phyloP scores from a whole-genome alignment of 345 rosid species.

The Citrus sinensis region DNA sequence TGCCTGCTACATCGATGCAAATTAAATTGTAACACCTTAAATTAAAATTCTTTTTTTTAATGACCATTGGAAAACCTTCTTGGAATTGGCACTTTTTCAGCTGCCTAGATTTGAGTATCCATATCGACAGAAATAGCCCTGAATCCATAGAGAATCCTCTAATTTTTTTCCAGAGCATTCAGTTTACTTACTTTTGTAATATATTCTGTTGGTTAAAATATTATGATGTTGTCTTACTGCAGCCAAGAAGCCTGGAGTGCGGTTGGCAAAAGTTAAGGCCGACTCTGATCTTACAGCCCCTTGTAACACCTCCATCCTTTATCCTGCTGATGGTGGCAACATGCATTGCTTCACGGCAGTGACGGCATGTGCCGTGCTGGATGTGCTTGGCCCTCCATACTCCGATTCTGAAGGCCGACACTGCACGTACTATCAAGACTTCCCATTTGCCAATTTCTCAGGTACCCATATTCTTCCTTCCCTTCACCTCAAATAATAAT shows the following conservation, averaged over 20 bases:
- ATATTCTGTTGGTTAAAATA: neutral
- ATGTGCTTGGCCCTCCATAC: constrained; percentile 93
- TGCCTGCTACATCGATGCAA: neutral
- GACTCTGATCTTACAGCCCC: constrained; percentile 68
- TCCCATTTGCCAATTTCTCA: constrained; percentile 45
- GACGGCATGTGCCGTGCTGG: constrained; percentile 88
- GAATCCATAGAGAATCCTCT: neutral
- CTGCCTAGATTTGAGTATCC: neutral
- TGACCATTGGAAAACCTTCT: neutral
- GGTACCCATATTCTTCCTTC: constrained; percentile 35
- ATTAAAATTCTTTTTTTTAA: neutral
- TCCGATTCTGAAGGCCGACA: constrained; percentile 68
- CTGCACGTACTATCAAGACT: constrained; percentile 67
- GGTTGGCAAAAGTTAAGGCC: constrained; percentile 73
- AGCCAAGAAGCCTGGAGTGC: constrained; percentile 46
- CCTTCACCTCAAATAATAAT: neutral
- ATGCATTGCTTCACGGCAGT: constrained; percentile 88
- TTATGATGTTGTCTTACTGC: constrained; percentile 15
- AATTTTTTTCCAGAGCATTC: neutral
- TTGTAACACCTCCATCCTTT: constrained; percentile 72
- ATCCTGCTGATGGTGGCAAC: constrained; percentile 93
- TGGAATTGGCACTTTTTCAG: neutral
- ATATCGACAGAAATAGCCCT: neutral
- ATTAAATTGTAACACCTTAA: neutral
- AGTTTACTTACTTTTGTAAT: neutral